phyloP scores from a whole-genome alignment of 164 flowering plant genomes.

The Chloranthus sessilifolius region DNA sequence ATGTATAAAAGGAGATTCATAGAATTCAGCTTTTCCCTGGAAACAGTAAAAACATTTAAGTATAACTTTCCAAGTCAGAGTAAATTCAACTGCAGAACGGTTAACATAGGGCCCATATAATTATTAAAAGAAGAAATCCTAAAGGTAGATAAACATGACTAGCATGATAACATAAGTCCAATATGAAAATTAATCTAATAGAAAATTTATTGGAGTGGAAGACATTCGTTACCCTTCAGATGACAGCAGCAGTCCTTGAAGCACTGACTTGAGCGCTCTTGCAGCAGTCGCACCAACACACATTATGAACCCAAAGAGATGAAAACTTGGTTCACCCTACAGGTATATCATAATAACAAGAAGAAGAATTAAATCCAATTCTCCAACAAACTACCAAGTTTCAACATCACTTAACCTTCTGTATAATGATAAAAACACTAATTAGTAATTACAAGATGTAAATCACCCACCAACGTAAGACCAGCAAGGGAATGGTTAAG shows the following conservation, averaged over 20 bases:
- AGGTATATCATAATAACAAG: slow-evolving; percentile 9
- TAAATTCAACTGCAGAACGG: too few species aligned
- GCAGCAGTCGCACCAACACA: slow-evolving; percentile 60
- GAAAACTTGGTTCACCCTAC: slow-evolving; percentile 66
- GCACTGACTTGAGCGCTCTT: slow-evolving; percentile 55
- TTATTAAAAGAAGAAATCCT: too few species aligned
- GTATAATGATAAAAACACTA: too few species aligned
- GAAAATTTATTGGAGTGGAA: background rate
- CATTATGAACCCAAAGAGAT: slow-evolving; percentile 57
- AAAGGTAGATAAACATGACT: too few species aligned
- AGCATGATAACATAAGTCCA: too few species aligned
- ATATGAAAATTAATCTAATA: background rate
- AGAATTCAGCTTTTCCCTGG: slow-evolving; percentile 65
- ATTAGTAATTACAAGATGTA: too few species aligned
- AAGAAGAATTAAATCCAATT: background rate
- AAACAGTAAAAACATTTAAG: slow-evolving; percentile 5
- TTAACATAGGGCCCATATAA: too few species aligned
- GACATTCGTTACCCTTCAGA: slow-evolving; percentile 45
- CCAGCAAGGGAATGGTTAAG: too few species aligned
- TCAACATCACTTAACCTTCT: too few species aligned
- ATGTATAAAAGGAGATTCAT: slow-evolving; percentile 64
- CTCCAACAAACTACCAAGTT: background rate
- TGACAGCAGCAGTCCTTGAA: slow-evolving; percentile 50
- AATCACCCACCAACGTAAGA: too few species aligned
- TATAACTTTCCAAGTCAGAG: slow-evolving; percentile 2